Base-by-base conservation (phyloP, 2,329 filamentous ascomycete genomes). In the Alternaria dauci region DNA sequence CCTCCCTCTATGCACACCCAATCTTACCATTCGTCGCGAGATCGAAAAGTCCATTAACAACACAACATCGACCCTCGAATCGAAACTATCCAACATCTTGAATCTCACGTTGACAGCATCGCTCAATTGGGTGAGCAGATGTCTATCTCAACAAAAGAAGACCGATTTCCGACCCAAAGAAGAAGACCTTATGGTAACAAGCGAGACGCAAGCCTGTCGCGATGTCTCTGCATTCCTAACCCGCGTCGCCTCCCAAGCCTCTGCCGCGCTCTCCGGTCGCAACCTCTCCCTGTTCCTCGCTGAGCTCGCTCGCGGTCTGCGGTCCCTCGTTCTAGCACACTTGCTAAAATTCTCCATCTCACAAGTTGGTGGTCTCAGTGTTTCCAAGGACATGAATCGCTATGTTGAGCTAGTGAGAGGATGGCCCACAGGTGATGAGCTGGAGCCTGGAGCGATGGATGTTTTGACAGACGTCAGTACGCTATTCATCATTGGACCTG, bases 311-410 rank as follows among this genome's bases (percentile, higher is more conserved):
- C 82, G 94, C 14, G 90, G 90, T 9, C 84, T 97, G 36, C 89
- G 94, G 67, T 82, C 86, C 51, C 86, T 96, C 9, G 86, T 99
- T 5, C 89, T 99, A 64, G 92, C 95, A 63, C 95, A 99, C 80
- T 92, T 98, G 81, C 95, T 96, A 74, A 93, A 92, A 73, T 99
- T 96, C 81, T 88, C 90, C 62, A 93, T 99, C 67, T 97, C 93
- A 69, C 92, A 94, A 41, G 94, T 94, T 0, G 95, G 95, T 62
- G 95, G 93, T 2, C 87, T 99, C 47, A 95, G 97, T 87, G 92
- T 98, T 26, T 94, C 91, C 36, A 96, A 98, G 81, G 95, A 99
- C 76, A 94, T 98, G 77, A 92, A 93, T 36, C 93, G 93, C 75
- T 99, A 99, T 78, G 91, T 92, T 8, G 90, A 94, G 62, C 88